A percentile compares a stretch with the other conserved stretches of the same genome.
These are phyloP conservation scores for Neurospora terricola DNA, from an alignment of 495 filamentous ascomycete genomes.

Conservation along the genomic window DNA sequence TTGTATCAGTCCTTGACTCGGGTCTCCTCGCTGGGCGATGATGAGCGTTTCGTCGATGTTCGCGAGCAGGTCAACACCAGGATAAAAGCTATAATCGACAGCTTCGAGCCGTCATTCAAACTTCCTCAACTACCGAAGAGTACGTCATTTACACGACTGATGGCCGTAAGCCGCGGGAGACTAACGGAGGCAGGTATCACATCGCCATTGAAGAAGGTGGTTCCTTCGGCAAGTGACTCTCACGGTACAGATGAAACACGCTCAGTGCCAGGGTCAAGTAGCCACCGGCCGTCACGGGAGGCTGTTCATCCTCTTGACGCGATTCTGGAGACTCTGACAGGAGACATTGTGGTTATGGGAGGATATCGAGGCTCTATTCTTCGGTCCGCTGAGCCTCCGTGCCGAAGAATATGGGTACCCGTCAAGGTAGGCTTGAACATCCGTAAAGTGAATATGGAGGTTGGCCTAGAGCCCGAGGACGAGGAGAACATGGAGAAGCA, in stretches of 20 bases:
- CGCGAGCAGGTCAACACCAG: conserved; percentile 74
- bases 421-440: conserved; percentile 91
- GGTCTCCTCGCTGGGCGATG: conserved; percentile 77
- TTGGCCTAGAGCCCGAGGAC: conserved; percentile 73
- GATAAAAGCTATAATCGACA: conserved; percentile 86
- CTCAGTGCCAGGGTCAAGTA: conserved; percentile 2
- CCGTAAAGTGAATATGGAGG: conserved; percentile 83
- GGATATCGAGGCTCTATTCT: conserved; percentile 86
- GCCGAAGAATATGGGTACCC: conserved; percentile 83
- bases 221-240: conserved; percentile 9
- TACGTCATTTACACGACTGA: conserved; percentile 25
- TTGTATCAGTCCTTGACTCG: conserved; percentile 58
- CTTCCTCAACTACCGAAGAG: conserved; percentile 55
- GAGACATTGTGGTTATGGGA: conserved; percentile 82
- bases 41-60: conserved; percentile 71
- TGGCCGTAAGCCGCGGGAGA: not conserved
- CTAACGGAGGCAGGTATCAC: conserved; percentile 20
- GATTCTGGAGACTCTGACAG: conserved; percentile 60
- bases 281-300: conserved; percentile 18
- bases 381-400: conserved; percentile 70
- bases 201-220: conserved; percentile 27
- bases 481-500: conserved; percentile 75
- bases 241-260: not conserved
- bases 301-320: conserved; percentile 41
- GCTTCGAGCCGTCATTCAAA: conserved; percentile 65